These are phyloP conservation scores for Carex sylvatica DNA, from an alignment of 202 grass and related monocot species.

Conservation along the genomic window DNA sequence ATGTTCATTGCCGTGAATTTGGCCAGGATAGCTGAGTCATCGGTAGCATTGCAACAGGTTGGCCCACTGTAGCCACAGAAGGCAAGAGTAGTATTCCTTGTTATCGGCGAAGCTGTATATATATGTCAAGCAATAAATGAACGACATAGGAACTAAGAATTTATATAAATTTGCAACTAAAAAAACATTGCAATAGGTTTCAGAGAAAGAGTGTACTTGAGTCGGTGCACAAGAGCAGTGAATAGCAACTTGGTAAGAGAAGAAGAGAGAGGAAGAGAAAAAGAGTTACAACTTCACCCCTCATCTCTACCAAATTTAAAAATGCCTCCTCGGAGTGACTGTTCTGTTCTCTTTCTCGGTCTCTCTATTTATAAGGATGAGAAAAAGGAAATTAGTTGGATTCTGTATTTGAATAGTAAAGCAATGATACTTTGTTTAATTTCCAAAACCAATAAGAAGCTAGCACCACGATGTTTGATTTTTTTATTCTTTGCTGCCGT, in stretches of 20 bases:
- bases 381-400: neutral
- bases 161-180: neutral
- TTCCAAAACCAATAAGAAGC: neutral
- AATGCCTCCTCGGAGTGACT: neutral
- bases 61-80: slow-evolving; percentile 78
- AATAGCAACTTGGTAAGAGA: slow-evolving; percentile 40
- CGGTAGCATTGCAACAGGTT: slow-evolving; percentile 75
- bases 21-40: slow-evolving; percentile 44
- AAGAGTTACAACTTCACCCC: neutral
- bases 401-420: neutral
- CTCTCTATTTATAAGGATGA: slow-evolving; percentile 1
- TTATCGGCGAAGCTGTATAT: slow-evolving; percentile 50
- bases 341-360: neutral
- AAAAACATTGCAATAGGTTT: neutral
- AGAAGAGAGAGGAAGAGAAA: slow-evolving; percentile 20
- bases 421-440: neutral
- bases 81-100: slow-evolving; percentile 46
- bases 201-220: slow-evolving; percentile 33
- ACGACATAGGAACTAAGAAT: neutral
- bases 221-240: slow-evolving; percentile 59
- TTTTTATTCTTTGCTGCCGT: neutral
- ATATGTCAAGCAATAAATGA: slow-evolving; percentile 1
- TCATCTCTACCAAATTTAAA: neutral
- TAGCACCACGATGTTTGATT: slow-evolving; percentile 10
- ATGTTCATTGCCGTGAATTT: slow-evolving; percentile 76